Conservation (phyloP, 2,329 filamentous ascomycete species). For the Arthroderma sp. region DNA sequence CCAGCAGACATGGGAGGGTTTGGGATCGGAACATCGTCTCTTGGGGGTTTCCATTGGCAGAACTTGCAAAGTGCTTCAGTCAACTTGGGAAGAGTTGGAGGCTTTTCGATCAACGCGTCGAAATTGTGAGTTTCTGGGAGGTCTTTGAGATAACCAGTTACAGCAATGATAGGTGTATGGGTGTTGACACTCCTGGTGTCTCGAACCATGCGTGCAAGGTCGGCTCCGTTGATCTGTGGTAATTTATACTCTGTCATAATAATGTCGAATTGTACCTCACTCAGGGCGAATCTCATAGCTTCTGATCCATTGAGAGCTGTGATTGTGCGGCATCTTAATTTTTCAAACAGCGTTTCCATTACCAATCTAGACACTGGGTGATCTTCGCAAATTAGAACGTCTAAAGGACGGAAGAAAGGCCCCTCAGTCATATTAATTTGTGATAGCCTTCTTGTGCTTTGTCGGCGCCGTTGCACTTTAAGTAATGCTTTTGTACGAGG, state of each 20-base stretch:
- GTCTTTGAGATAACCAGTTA: conserved; percentile 97
- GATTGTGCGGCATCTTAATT: conserved; percentile 86
- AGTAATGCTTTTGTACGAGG: conserved; percentile 81
- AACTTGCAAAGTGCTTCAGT: conserved; percentile 75
- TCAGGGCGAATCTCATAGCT: conserved; percentile 83
- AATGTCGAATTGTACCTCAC: conserved; percentile 96
- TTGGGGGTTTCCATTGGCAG: conserved; percentile 80
- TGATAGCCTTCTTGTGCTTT: conserved; percentile 86
- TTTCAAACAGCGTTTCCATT: conserved; percentile 97
- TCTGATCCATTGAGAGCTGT: conserved; percentile 82
- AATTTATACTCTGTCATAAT: conserved; percentile 97
- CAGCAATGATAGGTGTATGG: conserved; percentile 86
- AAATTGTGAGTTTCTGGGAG: conserved; percentile 91
- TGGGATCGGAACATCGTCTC: conserved; percentile 38
- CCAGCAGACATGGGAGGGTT: conserved; percentile 48
- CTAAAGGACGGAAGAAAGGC: conserved; percentile 76
- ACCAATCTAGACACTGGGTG: conserved; percentile 93
- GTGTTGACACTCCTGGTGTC: conserved; percentile 93
- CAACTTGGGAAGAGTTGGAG: conserved; percentile 81
- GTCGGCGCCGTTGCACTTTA: conserved; percentile 83
- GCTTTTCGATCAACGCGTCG: conserved; percentile 89
- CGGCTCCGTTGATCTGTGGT: conserved; percentile 85
- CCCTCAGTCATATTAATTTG: conserved; percentile 76
- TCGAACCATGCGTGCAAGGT: conserved; percentile 93
- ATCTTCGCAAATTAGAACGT: conserved; percentile 93